Evolutionary conservation across 371 early-diverging fungal genomes (phyloP), one percentile per base, ranked within the genome.

Genomic region (Mucor sp.): DNA sequence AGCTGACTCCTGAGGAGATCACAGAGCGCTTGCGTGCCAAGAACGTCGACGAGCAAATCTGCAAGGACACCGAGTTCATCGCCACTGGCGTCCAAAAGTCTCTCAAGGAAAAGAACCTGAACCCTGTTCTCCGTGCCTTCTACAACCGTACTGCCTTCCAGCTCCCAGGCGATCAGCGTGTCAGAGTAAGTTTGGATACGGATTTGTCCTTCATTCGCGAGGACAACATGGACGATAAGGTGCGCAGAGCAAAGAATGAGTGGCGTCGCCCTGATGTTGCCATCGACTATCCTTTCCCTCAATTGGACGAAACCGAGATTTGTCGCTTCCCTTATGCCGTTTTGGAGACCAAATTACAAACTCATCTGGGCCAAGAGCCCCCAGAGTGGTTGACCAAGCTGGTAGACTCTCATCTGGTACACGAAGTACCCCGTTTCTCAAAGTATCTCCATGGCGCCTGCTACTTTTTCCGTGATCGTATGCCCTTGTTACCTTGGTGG

Each of bases 91-190:
- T 98, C 35, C 94, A 92, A 70, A 71, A 78, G 8, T 85, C 91
- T 41, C 88, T 98, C 23, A 68, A 83, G 12, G 82, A 89, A 21
- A 93, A 92, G 75, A 79, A 87, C 8, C 82, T 99, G 35, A 74
- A 82, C 12, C 99, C 99, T 64, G 90, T 90, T 21, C 78, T 93
- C 56, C 91, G 99, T 62, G 95, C 97, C 4, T 95, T 95, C 72
- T 98, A 99, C 83, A 97, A 95, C 76, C 91, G 99, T 80, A 97
- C 95, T 17, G 99, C 99, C 12, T 99, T 99, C 89, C 99, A 99
- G 78, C 79, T 98, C 30, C 99, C 99, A 8, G 97, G 96, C 37
- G 97, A 97, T 78, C 94, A 97, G 17, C 88, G 93, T 57, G 97
- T 99, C 43, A 89, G 99, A 72, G 94, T 99, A 62, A 95, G 95